A percentile compares a stretch with the other conserved stretches of the same genome.
Conservation (phyloP, 139 green algal genomes). For the Eudorina sp. region DNA sequence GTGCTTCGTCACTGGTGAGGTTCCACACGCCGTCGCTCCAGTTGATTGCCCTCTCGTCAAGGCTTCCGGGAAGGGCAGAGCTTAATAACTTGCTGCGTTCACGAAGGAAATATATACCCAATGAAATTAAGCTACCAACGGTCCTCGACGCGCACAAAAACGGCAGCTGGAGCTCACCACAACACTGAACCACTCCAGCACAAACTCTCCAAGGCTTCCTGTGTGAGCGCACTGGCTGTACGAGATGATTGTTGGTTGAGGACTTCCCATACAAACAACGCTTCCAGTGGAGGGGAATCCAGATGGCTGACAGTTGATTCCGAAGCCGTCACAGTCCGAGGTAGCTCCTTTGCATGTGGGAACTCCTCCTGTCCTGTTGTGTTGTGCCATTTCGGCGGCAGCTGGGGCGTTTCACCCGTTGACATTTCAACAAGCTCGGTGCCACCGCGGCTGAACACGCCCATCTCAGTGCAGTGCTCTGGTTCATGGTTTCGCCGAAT, state of each 20-base stretch:
- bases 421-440: background rate
- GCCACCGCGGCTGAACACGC: background rate
- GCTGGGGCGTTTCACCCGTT: too few species aligned
- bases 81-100: slow-evolving; percentile 33
- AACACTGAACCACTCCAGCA: background rate
- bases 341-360: background rate
- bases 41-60: slow-evolving; percentile 48
- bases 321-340: background rate
- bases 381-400: too few species aligned
- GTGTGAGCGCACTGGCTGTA: background rate
- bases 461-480: background rate
- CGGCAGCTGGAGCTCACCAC: background rate
- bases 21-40: background rate
- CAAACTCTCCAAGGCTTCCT: background rate
- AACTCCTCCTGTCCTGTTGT: too few species aligned
- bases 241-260: background rate
- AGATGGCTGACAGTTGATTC: background rate
- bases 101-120: background rate
- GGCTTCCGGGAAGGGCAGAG: slow-evolving; percentile 10
- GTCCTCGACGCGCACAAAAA: background rate
- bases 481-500: background rate
- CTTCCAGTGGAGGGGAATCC: background rate
- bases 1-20: background rate
- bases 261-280: background rate
- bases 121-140: background rate